Evolutionary conservation across 306 rosid genomes (phyloP), one percentile per base, ranked within the genome.

Genomic region (Pterocarpus santalinus): DNA sequence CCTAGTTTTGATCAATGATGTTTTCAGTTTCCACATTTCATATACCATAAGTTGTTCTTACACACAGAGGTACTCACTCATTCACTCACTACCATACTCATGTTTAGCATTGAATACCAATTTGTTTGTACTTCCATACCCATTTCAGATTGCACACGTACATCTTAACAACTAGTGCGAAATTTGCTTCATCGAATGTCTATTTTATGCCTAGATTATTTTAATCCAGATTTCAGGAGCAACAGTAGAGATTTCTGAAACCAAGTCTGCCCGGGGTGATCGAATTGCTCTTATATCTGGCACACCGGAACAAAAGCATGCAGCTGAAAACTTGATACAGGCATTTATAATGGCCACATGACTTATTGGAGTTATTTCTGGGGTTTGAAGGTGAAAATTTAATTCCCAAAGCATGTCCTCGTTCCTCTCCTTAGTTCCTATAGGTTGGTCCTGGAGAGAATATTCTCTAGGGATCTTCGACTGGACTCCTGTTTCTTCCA

Each of bases 291-390:
- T 73, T 44, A 89, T 96, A 83, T 94, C 97, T 57, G 99, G 99
- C 75, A 94, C 97, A 57, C 83, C 91, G 35, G 99, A 94, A 71
- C 95, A 96, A 84, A 92, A 90, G 88, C 95, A 88, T n/a, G 88
- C 97, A 13, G 99, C 99, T n/a, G 97, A 94, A 89, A 94, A 89
- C 87, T 87, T 96, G 94, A 93, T 96, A 80, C 94, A 94, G 94
- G 99, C 99, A 70, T 96, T 96, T 87, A 92, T 96, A 75, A 88
- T 96, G 98, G 87, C 99, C 87, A 70, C 91, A 68, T 96, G 85
- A 94, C 76, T 81, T 78, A 32, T 52, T 52, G 76, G 85, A 81
- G 52, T 87, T 83, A 81, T 51, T 61, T 75, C 80, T 82, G 38
- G 67, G 55, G 73, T 72, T 86, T 66, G 86, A 88, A 88, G 94